A percentile compares a stretch with the other conserved stretches of the same genome.
These are phyloP conservation scores for Austroboletus novae-zelandiae DNA, from an alignment of 1,284 basidiomycete species.

Conservation along the genomic window DNA sequence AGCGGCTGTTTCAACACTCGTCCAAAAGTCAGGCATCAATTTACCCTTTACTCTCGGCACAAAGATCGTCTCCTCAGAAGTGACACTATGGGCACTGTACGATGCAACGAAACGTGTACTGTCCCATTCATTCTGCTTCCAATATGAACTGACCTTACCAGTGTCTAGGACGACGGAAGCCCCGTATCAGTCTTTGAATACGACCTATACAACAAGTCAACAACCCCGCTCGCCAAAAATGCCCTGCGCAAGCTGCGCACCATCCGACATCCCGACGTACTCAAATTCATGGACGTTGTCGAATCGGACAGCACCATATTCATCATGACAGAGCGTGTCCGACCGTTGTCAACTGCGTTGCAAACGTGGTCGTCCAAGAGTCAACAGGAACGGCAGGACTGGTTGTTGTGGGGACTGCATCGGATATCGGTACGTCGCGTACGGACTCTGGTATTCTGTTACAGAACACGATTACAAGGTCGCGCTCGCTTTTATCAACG, in stretches of 20 bases:
- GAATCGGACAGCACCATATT: slow-evolving; percentile 87
- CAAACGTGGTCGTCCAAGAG: slow-evolving; percentile 63
- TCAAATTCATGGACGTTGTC: slow-evolving; percentile 92
- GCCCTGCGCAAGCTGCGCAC: slow-evolving; percentile 89
- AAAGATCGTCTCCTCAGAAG: slow-evolving; percentile 61
- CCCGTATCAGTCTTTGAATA: slow-evolving; percentile 89
- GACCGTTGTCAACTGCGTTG: slow-evolving; percentile 70
- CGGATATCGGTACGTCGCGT: slow-evolving; percentile 67
- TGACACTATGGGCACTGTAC: slow-evolving; percentile 84
- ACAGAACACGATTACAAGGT: slow-evolving; percentile 48
- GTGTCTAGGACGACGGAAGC: slow-evolving; percentile 78
- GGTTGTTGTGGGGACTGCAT: slow-evolving; percentile 93
- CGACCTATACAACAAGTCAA: slow-evolving; percentile 61
- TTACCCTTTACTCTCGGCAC: slow-evolving; percentile 86
- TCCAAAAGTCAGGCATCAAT: slow-evolving; percentile 87
- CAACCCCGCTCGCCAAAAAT: slow-evolving; percentile 84
- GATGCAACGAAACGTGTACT: slow-evolving; percentile 85
- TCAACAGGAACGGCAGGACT: slow-evolving; percentile 74
- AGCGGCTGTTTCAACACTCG: slow-evolving; percentile 83
- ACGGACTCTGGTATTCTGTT: neutral
- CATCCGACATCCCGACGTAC: slow-evolving; percentile 91
- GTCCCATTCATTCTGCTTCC: slow-evolving; percentile 8
- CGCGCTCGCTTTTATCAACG: slow-evolving; percentile 90
- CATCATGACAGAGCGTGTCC: slow-evolving; percentile 93
- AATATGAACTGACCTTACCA: slow-evolving; percentile 24